Base-by-base conservation (phyloP, 2,329 filamentous ascomycete genomes). In the Penicillium sp. region DNA sequence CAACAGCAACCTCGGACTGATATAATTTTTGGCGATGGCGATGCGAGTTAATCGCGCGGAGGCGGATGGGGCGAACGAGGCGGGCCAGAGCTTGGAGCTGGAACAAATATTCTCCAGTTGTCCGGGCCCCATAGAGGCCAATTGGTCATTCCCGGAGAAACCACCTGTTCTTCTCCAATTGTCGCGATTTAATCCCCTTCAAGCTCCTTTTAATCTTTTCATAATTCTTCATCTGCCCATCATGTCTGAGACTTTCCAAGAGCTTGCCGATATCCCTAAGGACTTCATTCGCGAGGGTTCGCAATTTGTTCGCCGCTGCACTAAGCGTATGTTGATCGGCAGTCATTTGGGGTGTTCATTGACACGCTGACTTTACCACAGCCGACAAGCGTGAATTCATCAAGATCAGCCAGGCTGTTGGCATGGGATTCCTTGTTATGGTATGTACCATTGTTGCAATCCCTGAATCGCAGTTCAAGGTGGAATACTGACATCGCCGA, bases 381-480 rank as follows among this genome's bases (percentile, higher is more conserved):
- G 82, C 83, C 69, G 82, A 85, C 73, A 80, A 80, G 71, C 78
- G 82, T 66, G 82, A 85, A 72, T 85, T 85, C 71, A 78, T 85
- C 67, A 84, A 84, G 72, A 85, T 85, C 71, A 82, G 80, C 63
- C 83, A 85, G 74, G 83, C 82, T 53, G 82, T 85, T 51, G 83
- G 82, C 63, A 82, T 84, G 70, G 83, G 83, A 3, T 85, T 85
- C 72, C 70, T 85, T 54, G 81, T 85, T 61, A 85, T 85, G 83
- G 73, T 72, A 64, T 56, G 60, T 50, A 31, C 9, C 33, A 19
- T 53, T 23, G 13, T 51, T 33, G 9, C 29, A 9, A 6, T 19
- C 15, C 27, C 42, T 42, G 27, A 23, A 43, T 31, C 15, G 48
- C 4, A n/a, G 15, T 23, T 37, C 6, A 41, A 23, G 33, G 38